Conservation (phyloP, 2,329 filamentous ascomycete species). For the Aspergillus clavatus region DNA sequence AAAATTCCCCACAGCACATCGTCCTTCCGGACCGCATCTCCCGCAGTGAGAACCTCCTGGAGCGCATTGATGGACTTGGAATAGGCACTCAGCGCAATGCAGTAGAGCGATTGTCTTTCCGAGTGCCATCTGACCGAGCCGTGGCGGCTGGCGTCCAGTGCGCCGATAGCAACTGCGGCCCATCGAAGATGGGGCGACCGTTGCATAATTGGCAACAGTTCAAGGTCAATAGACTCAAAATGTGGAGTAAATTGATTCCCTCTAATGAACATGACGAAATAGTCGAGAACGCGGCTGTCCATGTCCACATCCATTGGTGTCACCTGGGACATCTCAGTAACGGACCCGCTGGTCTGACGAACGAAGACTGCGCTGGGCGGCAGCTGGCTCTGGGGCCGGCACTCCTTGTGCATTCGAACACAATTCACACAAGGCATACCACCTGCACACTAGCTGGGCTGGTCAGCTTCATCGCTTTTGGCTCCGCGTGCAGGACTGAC, state of each 20-base stretch:
- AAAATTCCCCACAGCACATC: slow-evolving; percentile 6
- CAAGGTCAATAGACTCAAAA: neutral
- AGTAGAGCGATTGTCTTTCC: neutral
- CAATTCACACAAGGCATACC: slow-evolving; percentile 2
- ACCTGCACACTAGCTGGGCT: slow-evolving; percentile 1
- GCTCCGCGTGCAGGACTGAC: neutral
- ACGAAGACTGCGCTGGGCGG: too few species aligned
- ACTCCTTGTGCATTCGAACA: neutral
- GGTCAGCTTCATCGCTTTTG: too few species aligned
- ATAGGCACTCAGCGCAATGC: slow-evolving; percentile 2
- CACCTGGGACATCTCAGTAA: too few species aligned
- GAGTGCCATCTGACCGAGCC: slow-evolving; percentile 2
- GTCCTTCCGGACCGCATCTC: neutral
- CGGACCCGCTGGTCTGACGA: too few species aligned
- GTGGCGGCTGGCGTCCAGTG: slow-evolving; percentile 3
- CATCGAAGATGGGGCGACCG: neutral
- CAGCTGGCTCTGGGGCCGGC: neutral
- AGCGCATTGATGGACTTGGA: neutral
- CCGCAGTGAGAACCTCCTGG: neutral
- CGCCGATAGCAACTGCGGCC: slow-evolving; percentile 1
- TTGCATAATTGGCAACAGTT: too few species aligned
- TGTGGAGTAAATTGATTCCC: slow-evolving; percentile 3
- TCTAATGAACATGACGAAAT: slow-evolving; percentile 1
- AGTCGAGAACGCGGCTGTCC: slow-evolving; percentile 1
- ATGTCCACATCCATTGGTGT: too few species aligned